Evolutionary conservation across 2,329 filamentous ascomycete species (phyloP), one percentile per base, ranked within the genome.

Genomic region (Penicillium sp.): DNA sequence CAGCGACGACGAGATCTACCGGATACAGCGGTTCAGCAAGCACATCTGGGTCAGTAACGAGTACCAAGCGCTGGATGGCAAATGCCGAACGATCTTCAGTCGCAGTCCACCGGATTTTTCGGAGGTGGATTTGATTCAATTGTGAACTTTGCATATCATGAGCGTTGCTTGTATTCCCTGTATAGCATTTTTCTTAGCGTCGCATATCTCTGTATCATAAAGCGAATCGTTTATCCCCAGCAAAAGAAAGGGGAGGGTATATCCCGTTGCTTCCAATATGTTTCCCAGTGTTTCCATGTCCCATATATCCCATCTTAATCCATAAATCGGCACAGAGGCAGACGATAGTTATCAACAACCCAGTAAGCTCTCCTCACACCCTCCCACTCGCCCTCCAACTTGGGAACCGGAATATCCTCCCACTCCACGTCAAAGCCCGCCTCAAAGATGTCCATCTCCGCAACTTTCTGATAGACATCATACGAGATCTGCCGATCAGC

Each of bases 31-130:
- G 39, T 86, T 89, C 65, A 91, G 85, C 63, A 81, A 87, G 49
- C 76, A 77, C 55, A 86, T 97, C 42, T 95, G 89, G 87, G 89
- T 97, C 64, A 95, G 87, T 59, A 96, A 96, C 67, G 86, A 94
- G 65, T 89, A 89, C 48, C 89, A 91, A 16, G 87, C 88, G 8
- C 74, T 97, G 57, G 89, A 96, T 71, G 86, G 82, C 46, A 89
- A 89, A 67, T 81, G 82, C 24, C 81, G 86, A 14, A 89, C 95
- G 4, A 81, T 95, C 29, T 96, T 93, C 67, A 85, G 86, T 54
- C 82, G 81, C 52, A 87, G 89, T 50, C 90, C 90, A 13, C 90
- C 90, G 0, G 89, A 95, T 69, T 94, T 95, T 64, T 89, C 86
- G 0, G 87, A 94, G 68, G 76, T 91, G 23, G 89, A 95, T 70